phyloP scores from a whole-genome alignment of 208 protist species.

The Wallacemonas sp. region DNA sequence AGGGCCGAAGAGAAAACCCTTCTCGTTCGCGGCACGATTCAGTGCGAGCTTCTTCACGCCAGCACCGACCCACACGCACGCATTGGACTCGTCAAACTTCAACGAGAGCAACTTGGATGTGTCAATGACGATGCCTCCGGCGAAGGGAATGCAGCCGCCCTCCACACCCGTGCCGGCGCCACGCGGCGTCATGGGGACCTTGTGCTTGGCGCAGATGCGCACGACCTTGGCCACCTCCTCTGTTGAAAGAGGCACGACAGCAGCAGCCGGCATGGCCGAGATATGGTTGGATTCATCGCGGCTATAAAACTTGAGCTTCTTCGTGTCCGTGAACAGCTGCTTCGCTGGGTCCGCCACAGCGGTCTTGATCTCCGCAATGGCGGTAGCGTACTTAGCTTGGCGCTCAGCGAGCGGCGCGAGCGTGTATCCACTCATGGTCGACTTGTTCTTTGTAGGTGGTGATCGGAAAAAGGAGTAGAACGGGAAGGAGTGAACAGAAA shows the following conservation, averaged over 20 bases:
- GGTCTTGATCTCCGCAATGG: constrained; percentile 27
- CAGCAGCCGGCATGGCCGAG: constrained; percentile 29
- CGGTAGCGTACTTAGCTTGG: constrained; percentile 34
- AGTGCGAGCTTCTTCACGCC: constrained; percentile 65
- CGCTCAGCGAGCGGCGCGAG: constrained; percentile 29
- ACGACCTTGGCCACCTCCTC: constrained; percentile 38
- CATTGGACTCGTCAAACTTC: constrained; percentile 50
- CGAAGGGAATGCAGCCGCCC: constrained; percentile 56
- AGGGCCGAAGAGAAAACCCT: constrained; percentile 55
- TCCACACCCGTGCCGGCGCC: constrained; percentile 56
- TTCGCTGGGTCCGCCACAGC: constrained; percentile 33
- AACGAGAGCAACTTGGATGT: constrained; percentile 34
- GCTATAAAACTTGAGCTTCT: constrained; percentile 33
- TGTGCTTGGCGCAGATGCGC: constrained; percentile 35
- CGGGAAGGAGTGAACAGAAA: constrained; percentile 1
- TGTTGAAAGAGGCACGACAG: constrained; percentile 27
- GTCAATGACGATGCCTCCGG: constrained; percentile 62
- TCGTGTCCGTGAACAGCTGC: constrained; percentile 32
- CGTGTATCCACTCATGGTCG: constrained; percentile 16
- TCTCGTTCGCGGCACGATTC: constrained; percentile 25
- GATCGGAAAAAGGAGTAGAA: not conserved
- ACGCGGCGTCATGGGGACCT: constrained; percentile 51
- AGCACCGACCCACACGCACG: constrained; percentile 66
- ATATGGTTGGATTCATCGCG: constrained; percentile 37
- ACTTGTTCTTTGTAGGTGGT: too few species aligned